Base-by-base conservation (phyloP, 176 grass and related monocot genomes). In the Musa itinerans region DNA sequence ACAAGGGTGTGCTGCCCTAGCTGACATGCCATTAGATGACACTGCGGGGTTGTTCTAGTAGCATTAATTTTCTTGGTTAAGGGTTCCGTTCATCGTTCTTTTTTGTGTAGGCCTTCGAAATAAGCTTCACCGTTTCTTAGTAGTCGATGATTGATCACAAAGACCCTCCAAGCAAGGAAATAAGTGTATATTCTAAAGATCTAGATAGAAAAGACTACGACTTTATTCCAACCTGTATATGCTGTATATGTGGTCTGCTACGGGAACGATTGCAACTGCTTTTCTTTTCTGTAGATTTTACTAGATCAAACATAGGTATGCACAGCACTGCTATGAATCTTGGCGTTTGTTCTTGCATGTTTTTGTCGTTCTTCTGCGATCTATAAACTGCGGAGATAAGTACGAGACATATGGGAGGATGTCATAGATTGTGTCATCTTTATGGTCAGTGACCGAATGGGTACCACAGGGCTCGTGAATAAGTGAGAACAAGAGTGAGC, bases 1-100 rank as follows among this genome's bases (percentile, higher is more conserved):
- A 11, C 89, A 96, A 76, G 87, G 71, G 54, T 85, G 89, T 71
- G 79, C 78, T 13, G 85, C 81, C 20, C 73, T 92, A 69, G 75
- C 92, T 78, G 62, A 86, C 80, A 87, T 93, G 74, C 87, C 87
- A 83, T 67, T 96, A 73, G 85, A 78, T 54, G 92, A 90, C 78
- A 74, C 85, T 73, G 84, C 76, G 66, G 89, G 78, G 73, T 88
- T 92, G 83, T 92, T 96, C 75, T 88, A 87, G 9, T 51, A 53
- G 50, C 13, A 57, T 43, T 71, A 83, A 26, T 77, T 76, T 78
- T 81, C 80, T 63, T 58, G 48, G 63, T 34, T 74, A 74, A 68
- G 27, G 16, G 74, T 74, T 64, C 55, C 25, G 50, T 16, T 83
- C 70, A 17, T 51, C 11, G 27, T 67, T 53, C 9, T 68, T 75